Percentiles rank a stretch among this genome's conserved stretches.
Conservation (phyloP, 2,329 filamentous ascomycete genomes). For the Cladosporium velox region DNA sequence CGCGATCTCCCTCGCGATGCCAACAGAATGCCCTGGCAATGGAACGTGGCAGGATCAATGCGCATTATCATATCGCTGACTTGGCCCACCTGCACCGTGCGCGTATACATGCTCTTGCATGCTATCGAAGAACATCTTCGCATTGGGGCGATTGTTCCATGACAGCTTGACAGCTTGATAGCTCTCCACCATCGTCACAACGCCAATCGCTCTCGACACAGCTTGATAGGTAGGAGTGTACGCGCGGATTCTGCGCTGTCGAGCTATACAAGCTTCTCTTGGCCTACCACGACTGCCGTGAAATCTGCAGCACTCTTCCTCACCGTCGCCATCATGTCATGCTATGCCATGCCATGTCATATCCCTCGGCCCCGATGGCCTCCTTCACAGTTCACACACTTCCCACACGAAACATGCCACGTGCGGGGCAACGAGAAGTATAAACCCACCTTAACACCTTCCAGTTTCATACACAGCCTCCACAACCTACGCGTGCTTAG, state of each 20-base stretch:
- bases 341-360: not conserved
- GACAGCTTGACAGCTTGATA: not conserved
- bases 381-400: not conserved
- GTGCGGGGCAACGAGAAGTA: not conserved
- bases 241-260: not conserved
- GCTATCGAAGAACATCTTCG: not conserved
- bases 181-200: not conserved
- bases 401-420: not conserved
- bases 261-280: not conserved
- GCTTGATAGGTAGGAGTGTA: not conserved
- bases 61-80: too few relatives aligned
- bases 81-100: not conserved
- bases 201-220: too few relatives aligned
- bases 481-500: constrained; percentile 1
- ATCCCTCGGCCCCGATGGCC: not conserved
- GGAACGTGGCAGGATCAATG: not conserved
- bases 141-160: not conserved
- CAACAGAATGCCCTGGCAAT: not conserved
- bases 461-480: constrained; percentile 12
- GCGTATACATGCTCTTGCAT: not conserved
- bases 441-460: not conserved
- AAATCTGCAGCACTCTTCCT: not conserved
- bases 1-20: not conserved
- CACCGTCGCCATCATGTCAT: not conserved
- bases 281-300: not conserved